Conservation (phyloP, 768 basidiomycete genomes). For the Tubosaeta sp. region DNA sequence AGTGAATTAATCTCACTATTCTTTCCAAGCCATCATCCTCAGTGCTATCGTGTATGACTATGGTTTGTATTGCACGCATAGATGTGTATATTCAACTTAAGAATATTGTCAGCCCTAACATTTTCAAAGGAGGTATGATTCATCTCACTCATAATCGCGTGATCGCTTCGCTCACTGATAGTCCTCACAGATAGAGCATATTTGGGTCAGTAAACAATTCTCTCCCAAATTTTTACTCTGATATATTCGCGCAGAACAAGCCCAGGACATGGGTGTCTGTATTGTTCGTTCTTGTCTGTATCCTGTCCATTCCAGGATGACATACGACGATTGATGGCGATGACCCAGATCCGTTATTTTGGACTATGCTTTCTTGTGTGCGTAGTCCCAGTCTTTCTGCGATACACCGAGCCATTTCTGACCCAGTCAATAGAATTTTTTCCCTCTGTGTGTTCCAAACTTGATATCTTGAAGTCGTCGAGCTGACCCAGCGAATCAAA, state of each 20-base stretch:
- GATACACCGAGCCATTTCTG: neutral
- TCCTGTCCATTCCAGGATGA: neutral
- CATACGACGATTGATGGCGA: too few relatives aligned
- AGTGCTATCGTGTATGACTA: neutral
- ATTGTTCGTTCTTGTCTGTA: slow-evolving; percentile 1
- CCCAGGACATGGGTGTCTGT: slow-evolving; percentile 1
- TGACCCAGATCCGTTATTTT: slow-evolving; percentile 1
- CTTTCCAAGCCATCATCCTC: neutral
- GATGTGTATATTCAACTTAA: neutral
- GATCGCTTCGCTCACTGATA: neutral
- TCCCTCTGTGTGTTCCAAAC: neutral
- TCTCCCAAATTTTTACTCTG: neutral
- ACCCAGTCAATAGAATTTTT: neutral
- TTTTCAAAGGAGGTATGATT: neutral
- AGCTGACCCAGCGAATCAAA: neutral
- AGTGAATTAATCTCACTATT: neutral
- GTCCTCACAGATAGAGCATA: slow-evolving; percentile 3
- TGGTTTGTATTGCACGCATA: neutral
- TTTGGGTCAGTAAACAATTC: slow-evolving; percentile 2
- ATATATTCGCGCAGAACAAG: neutral
- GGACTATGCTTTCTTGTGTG: neutral
- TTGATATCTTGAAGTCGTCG: neutral
- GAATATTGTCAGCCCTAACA: neutral
- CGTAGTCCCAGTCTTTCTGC: neutral
- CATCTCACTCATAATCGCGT: too few relatives aligned